These are phyloP conservation scores for Metschnikowia matae DNA, from an alignment of 805 yeast species.

Conservation along the genomic window DNA sequence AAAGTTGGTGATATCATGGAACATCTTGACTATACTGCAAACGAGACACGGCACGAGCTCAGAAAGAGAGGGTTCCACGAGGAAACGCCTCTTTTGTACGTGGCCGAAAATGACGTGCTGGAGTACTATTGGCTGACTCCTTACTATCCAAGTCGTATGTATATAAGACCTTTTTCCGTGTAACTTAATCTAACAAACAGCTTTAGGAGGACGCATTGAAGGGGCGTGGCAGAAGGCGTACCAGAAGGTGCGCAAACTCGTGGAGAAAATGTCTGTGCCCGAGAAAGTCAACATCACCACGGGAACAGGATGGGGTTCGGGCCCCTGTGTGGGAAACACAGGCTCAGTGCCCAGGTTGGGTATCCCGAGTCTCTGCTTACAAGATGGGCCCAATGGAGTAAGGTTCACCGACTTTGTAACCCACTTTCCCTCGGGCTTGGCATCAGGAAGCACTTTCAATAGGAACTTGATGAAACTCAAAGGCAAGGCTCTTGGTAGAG, in stretches of 20 bases:
- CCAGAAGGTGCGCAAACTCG: slow-evolving; percentile 51
- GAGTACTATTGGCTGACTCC: slow-evolving; percentile 27
- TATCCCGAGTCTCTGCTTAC: slow-evolving; percentile 53
- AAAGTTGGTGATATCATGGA: slow-evolving; percentile 11
- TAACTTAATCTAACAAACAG: slow-evolving; percentile 17
- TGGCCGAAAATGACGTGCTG: slow-evolving; percentile 26
- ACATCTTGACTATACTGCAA: slow-evolving; percentile 9
- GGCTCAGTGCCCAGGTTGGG: slow-evolving; percentile 54
- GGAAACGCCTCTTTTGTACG: slow-evolving; percentile 26
- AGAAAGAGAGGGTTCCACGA: slow-evolving; percentile 26
- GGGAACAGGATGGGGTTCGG: slow-evolving; percentile 62
- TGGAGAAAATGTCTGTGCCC: slow-evolving; percentile 50
- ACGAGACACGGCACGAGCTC: slow-evolving; percentile 11
- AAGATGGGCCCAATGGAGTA: slow-evolving; percentile 62
- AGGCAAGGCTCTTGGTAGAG: slow-evolving; percentile 56
- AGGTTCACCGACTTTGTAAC: slow-evolving; percentile 54
- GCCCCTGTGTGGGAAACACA: slow-evolving; percentile 60
- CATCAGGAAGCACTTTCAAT: slow-evolving; percentile 57
- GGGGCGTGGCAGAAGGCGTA: slow-evolving; percentile 56
- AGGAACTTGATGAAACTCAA: slow-evolving; percentile 46
- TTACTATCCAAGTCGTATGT: slow-evolving; percentile 39
- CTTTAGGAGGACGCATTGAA: slow-evolving; percentile 45
- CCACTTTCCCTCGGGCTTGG: slow-evolving; percentile 55
- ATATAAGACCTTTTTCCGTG: neutral
- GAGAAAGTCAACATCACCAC: slow-evolving; percentile 63